Base-by-base conservation (phyloP, 805 yeast species). In the Ogataea saltuana region DNA sequence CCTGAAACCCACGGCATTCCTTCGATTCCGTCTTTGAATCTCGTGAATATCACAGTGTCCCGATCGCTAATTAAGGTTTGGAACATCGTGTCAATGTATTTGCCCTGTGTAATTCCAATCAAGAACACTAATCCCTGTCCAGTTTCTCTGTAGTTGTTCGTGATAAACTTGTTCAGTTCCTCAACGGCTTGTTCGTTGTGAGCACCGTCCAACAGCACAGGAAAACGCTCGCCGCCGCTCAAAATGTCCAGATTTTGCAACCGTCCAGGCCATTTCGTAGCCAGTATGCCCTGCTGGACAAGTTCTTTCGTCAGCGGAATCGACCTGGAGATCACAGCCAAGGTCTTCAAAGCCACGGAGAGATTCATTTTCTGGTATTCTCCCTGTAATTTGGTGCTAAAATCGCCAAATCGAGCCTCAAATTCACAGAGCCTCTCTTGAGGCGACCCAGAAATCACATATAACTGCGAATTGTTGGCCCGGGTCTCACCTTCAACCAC, bases 1-100 rank as follows among this genome's bases (percentile, higher is more conserved):
- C 90, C 66, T 31, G 70, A 56, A 4, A 93, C 80, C 98, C 98
- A 93, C 0, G 98, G 97, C 99, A 93, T 93, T 0, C 88, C 84
- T 11, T 83, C 90, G 0, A 95, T 91, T 2, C 48, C 51, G 1
- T 67, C 54, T 2, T 81, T 75, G 59, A 90, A 93, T 23, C 68
- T 58, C 0, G 91, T 80, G 1, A 83, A 73, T 1, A 83, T 64
- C 0, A 90, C 75, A 2, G 67, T 61, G 54, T 89, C 97, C 0
- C 63, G 54, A 6, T 61, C 59, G 2, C 39, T 31, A 3, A 85
- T 58, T 2, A 88, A 62, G 15, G 76, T 73, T 22, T 65, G 58
- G 29, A 87, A 61, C 16, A 89, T 62, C 0, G 71, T 69, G 2
- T 64, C 61, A 6, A 83, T 57, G 13, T 79, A 74, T 58, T 93